Conservation (phyloP, 306 rosid genomes). For the Cucumis melo region DNA sequence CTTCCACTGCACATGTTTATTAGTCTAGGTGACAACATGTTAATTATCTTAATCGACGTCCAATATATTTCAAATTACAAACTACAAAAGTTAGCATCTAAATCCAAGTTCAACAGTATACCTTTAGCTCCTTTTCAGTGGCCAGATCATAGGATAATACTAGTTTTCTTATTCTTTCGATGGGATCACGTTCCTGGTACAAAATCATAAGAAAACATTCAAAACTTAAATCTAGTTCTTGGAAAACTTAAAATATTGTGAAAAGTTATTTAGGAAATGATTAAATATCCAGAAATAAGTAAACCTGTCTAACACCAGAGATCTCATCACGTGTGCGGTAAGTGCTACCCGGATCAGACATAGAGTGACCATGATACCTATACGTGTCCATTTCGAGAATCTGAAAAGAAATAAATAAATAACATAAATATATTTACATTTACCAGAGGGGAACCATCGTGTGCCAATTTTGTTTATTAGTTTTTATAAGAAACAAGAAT, state of each 20-base stretch:
- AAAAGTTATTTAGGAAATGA: neutral
- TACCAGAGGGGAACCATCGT: neutral
- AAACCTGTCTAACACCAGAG: conserved; percentile 91
- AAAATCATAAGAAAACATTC: neutral
- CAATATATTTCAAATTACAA: neutral
- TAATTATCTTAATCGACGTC: neutral
- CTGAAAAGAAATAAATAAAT: conserved; percentile 26
- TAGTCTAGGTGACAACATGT: neutral
- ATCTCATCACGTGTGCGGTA: conserved; percentile 96
- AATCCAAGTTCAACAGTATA: conserved; percentile 11
- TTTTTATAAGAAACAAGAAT: neutral
- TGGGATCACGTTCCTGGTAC: conserved; percentile 85
- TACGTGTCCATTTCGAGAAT: conserved; percentile 98
- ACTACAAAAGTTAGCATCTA: neutral
- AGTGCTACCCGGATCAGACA: conserved; percentile 99
- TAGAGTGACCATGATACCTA: conserved; percentile 96
- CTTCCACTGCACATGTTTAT: neutral
- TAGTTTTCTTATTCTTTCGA: conserved; percentile 87
- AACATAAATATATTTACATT: conserved; percentile 7
- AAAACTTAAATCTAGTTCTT: neutral
- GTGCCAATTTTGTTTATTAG: neutral
- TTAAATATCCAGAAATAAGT: neutral
- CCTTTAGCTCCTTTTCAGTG: conserved; percentile 90
- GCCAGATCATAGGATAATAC: conserved; percentile 58
- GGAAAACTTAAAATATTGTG: neutral